Percentiles rank a stretch among this genome's conserved stretches.
Evolutionary conservation across 2,329 filamentous ascomycete species (phyloP).

Genomic region (Cladosporium sp.): DNA sequence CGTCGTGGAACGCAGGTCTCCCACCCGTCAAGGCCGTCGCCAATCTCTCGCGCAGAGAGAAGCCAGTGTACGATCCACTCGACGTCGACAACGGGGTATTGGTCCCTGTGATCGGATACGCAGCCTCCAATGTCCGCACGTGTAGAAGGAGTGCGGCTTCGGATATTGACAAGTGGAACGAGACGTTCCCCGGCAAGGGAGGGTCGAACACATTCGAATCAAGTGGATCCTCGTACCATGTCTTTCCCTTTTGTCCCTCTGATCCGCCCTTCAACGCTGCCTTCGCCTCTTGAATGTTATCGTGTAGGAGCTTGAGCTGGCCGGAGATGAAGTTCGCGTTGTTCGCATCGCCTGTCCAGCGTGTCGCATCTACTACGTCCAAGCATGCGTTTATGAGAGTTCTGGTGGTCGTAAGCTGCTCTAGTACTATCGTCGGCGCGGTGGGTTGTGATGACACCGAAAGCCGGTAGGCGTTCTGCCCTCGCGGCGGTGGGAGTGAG

Average conservation of each 20-base stretch:
- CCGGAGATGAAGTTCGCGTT: constrained; percentile 53
- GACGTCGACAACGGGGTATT: constrained; percentile 26
- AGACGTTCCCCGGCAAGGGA: constrained; percentile 60
- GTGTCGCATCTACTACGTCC: constrained; percentile 72
- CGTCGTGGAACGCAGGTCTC: constrained; percentile 44
- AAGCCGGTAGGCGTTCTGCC: constrained; percentile 46
- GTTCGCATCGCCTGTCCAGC: constrained; percentile 62
- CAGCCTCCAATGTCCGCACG: constrained; percentile 62
- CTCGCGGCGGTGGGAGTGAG: constrained; percentile 54
- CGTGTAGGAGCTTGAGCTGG: constrained; percentile 52
- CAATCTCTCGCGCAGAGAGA: constrained; percentile 53
- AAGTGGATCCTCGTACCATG: constrained; percentile 51
- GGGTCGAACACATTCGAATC: constrained; percentile 53
- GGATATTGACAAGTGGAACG: constrained; percentile 58
- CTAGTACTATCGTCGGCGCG: constrained; percentile 55
- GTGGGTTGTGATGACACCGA: constrained; percentile 47
- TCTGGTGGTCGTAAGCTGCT: constrained; percentile 64
- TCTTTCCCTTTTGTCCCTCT: constrained; percentile 37
- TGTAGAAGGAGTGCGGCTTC: constrained; percentile 53
- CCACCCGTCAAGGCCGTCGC: constrained; percentile 40
- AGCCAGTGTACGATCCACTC: constrained; percentile 42
- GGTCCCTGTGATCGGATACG: constrained; percentile 26
- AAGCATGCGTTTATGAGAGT: constrained; percentile 76
- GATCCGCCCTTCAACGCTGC: constrained; percentile 51
- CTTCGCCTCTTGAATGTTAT: constrained; percentile 57